A percentile compares a stretch with the other conserved stretches of the same genome.
These are phyloP conservation scores for Colletotrichum sp. DNA, from an alignment of 2,329 filamentous ascomycete species.

Conservation along the genomic window DNA sequence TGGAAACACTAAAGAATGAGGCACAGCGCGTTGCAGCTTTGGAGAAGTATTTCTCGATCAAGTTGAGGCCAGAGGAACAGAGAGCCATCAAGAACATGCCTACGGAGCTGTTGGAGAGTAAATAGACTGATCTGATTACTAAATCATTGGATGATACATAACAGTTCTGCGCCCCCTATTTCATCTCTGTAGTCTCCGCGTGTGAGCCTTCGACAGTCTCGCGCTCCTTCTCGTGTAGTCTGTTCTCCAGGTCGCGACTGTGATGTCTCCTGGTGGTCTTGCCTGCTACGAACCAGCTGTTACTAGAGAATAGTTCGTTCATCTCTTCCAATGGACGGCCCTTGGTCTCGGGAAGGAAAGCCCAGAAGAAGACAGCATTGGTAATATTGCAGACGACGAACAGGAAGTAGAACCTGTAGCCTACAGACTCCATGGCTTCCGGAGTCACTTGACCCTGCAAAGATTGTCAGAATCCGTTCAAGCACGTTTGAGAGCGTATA, in stretches of 20 bases:
- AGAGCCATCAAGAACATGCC: slow-evolving; percentile 49
- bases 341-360: slow-evolving; percentile 69
- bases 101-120: slow-evolving; percentile 19
- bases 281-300: slow-evolving; percentile 63
- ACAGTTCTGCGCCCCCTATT: not conserved
- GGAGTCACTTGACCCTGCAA: not conserved
- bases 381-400: slow-evolving; percentile 62
- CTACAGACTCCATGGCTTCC: not conserved
- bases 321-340: slow-evolving; percentile 71
- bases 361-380: slow-evolving; percentile 58
- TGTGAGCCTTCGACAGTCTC: not conserved
- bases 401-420: slow-evolving; percentile 2
- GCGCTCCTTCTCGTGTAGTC: not conserved
- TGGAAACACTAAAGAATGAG: slow-evolving; percentile 51
- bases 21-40: slow-evolving; percentile 53
- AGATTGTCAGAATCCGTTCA: slow-evolving; percentile 21
- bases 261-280: not conserved
- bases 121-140: not conserved
- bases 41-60: slow-evolving; percentile 54
- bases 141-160: not conserved
- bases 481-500: slow-evolving; percentile 55
- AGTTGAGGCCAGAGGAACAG: slow-evolving; percentile 49
- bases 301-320: slow-evolving; percentile 69
- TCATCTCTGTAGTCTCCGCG: not conserved
- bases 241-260: not conserved